phyloP scores from a whole-genome alignment of 495 filamentous ascomycete species.

The Penicillium malachiteum region DNA sequence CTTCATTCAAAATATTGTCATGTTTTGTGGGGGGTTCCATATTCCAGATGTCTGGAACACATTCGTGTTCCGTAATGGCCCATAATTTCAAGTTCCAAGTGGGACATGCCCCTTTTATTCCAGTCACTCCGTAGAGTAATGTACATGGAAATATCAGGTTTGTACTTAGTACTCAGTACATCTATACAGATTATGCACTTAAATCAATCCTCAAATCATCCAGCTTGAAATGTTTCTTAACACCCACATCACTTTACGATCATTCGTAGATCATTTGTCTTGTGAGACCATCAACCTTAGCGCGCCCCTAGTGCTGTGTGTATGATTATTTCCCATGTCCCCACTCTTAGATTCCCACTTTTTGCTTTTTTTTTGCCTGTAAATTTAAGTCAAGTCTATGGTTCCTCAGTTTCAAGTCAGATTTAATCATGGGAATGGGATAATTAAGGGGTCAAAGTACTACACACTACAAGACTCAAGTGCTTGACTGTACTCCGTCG shows the following conservation, averaged over 20 bases:
- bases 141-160: too few species aligned
- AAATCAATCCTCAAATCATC: not conserved
- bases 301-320: slow-evolving; percentile 27
- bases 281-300: slow-evolving; percentile 31
- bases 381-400: not conserved
- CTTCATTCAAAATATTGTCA: not conserved
- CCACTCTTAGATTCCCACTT: slow-evolving; percentile 13
- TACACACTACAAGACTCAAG: not conserved
- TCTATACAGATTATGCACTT: not conserved
- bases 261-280: slow-evolving; percentile 40
- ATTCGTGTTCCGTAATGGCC: too few species aligned
- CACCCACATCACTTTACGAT: slow-evolving; percentile 13
- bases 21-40: too few species aligned
- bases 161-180: too few species aligned
- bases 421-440: too few species aligned
- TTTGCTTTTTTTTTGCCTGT: slow-evolving; percentile 3
- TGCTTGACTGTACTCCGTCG: not conserved
- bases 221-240: slow-evolving; percentile 13
- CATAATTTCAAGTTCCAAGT: too few species aligned
- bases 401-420: not conserved
- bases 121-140: too few species aligned
- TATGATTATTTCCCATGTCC: slow-evolving; percentile 20
- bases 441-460: too few species aligned
- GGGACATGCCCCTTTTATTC: too few species aligned
- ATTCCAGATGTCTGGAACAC: too few species aligned